A percentile compares a stretch with the other conserved stretches of the same genome.
phyloP scores from a whole-genome alignment of 805 yeast genomes.

The Wickerhamia fluorescens region DNA sequence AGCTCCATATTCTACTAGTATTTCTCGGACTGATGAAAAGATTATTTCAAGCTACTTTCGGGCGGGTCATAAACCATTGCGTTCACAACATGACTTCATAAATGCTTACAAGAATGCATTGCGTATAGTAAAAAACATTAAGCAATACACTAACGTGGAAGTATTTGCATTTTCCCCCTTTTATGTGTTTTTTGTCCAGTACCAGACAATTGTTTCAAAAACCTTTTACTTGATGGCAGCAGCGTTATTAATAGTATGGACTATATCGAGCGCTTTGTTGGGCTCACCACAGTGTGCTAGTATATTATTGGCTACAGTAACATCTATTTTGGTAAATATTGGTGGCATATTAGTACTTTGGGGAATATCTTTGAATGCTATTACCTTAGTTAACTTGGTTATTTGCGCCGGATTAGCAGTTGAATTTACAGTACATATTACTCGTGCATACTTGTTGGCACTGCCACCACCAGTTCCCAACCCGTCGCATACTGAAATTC shows the following conservation, averaged over 20 bases:
- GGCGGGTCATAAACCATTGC: slow-evolving; percentile 69
- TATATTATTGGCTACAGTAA: slow-evolving; percentile 50
- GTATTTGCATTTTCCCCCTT: slow-evolving; percentile 90
- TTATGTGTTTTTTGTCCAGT: slow-evolving; percentile 89
- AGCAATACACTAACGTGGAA: slow-evolving; percentile 34
- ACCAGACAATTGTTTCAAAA: slow-evolving; percentile 53
- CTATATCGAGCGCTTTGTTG: slow-evolving; percentile 48
- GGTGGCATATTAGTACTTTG: slow-evolving; percentile 76
- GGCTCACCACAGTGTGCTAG: slow-evolving; percentile 62
- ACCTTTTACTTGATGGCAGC: slow-evolving; percentile 47
- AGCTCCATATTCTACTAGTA: slow-evolving; percentile 73
- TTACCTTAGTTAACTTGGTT: slow-evolving; percentile 78
- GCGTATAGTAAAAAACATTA: slow-evolving; percentile 54
- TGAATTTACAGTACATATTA: slow-evolving; percentile 86
- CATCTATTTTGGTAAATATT: slow-evolving; percentile 60
- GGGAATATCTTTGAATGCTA: slow-evolving; percentile 78
- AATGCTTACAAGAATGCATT: slow-evolving; percentile 67
- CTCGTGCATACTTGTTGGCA: slow-evolving; percentile 56
- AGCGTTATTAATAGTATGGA: slow-evolving; percentile 48
- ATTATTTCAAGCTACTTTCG: slow-evolving; percentile 66
- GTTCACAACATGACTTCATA: slow-evolving; percentile 81
- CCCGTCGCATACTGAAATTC: slow-evolving; percentile 8
- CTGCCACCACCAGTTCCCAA: not conserved
- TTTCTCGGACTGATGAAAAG: slow-evolving; percentile 36
- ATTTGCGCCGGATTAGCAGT: slow-evolving; percentile 93